Evolutionary conservation across 352 stramenopile species (phyloP).

Genomic region (Pythium vanterpoolii): DNA sequence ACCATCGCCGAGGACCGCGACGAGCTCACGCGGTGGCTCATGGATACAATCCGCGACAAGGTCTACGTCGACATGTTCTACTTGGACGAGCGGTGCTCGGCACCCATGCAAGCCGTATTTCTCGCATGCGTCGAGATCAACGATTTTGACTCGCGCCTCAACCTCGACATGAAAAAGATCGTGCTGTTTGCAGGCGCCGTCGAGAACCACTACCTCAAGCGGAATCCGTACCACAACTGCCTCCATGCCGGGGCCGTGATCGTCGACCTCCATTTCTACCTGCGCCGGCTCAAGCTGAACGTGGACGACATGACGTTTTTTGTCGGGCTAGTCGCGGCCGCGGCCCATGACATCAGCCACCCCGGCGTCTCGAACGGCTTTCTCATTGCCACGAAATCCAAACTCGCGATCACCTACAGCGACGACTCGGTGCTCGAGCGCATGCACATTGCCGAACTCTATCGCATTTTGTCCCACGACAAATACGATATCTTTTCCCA

Average conservation of each 20-base stretch:
- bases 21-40: slow-evolving; percentile 43
- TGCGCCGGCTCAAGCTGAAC: slow-evolving; percentile 53
- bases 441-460: slow-evolving; percentile 70
- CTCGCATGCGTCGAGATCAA: slow-evolving; percentile 59
- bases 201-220: slow-evolving; percentile 59
- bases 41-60: slow-evolving; percentile 50
- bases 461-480: slow-evolving; percentile 56
- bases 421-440: slow-evolving; percentile 86
- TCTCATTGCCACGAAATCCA: slow-evolving; percentile 82
- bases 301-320: slow-evolving; percentile 53
- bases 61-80: slow-evolving; percentile 69
- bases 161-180: slow-evolving; percentile 44
- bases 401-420: slow-evolving; percentile 92
- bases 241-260: slow-evolving; percentile 63
- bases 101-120: slow-evolving; percentile 48
- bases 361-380: slow-evolving; percentile 91
- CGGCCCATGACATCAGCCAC: slow-evolving; percentile 92
- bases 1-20: slow-evolving; percentile 25
- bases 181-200: slow-evolving; percentile 41
- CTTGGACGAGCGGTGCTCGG: slow-evolving; percentile 41
- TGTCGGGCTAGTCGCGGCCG: slow-evolving; percentile 74
- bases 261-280: slow-evolving; percentile 63
- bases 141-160: slow-evolving; percentile 37
- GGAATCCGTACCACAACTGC: slow-evolving; percentile 73
- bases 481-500: slow-evolving; percentile 62